Conservation (phyloP, 2,329 filamentous ascomycete genomes). For the Colletotrichum cordylinicola region DNA sequence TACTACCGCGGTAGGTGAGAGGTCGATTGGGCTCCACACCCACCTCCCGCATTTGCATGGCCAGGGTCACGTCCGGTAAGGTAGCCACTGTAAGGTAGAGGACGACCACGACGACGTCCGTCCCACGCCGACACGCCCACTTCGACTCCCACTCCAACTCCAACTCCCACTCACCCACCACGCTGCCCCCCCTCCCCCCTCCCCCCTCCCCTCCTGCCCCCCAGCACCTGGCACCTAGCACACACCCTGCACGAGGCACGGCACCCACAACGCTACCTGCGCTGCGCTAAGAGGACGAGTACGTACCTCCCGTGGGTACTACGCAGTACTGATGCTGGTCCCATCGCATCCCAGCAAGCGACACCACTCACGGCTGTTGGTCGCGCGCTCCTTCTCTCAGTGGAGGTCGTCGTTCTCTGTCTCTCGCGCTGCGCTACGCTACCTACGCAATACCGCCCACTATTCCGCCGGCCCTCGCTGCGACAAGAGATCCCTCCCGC, state of each 20-base stretch:
- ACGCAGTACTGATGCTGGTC: background rate
- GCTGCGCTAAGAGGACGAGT: background rate
- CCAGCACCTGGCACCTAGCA: constrained; percentile 4
- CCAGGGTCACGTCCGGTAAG: background rate
- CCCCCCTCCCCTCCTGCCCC: background rate
- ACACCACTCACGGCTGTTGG: constrained; percentile 11
- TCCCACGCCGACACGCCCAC: constrained; percentile 2
- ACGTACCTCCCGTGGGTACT: background rate
- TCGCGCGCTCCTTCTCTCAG: background rate
- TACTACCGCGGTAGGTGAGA: background rate
- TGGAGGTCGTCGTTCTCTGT: background rate
- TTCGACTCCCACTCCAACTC: constrained; percentile 14
- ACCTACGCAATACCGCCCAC: constrained; percentile 17
- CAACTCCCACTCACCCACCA: constrained; percentile 18
- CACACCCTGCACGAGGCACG: constrained; percentile 11
- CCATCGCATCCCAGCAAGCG: background rate
- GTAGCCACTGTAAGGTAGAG: background rate
- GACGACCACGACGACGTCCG: background rate
- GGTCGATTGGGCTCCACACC: constrained; percentile 5
- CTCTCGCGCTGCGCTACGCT: background rate
- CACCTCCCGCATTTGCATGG: constrained; percentile 12
- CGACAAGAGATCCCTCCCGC: constrained; percentile 20
- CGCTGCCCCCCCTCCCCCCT: background rate
- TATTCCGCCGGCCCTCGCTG: constrained; percentile 13
- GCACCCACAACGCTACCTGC: background rate